These are phyloP conservation scores for Exophiala sp. DNA, from an alignment of 2,329 filamentous ascomycete genomes.

Conservation along the genomic window DNA sequence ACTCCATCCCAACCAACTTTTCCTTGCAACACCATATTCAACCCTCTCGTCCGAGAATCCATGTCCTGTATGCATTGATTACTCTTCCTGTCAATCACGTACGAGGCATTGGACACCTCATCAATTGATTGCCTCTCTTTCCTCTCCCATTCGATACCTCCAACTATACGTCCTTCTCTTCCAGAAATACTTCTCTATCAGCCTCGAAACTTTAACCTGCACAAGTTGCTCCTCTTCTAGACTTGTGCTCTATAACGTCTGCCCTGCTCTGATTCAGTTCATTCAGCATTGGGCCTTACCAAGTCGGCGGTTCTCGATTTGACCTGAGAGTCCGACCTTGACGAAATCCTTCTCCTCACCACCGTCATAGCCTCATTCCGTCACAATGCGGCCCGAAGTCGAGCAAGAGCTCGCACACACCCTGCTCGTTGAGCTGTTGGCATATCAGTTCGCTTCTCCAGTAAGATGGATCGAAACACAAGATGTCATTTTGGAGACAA, in stretches of 20 bases:
- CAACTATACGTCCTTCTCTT: constrained; percentile 1
- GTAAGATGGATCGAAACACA: constrained; percentile 99
- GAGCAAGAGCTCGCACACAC: constrained; percentile 99
- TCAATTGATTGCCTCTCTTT: constrained; percentile 4
- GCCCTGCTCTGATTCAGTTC: constrained; percentile 31
- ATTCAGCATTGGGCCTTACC: constrained; percentile 24
- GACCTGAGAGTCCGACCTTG: constrained; percentile 23
- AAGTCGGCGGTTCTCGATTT: constrained; percentile 14
- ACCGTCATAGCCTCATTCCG: constrained; percentile 23
- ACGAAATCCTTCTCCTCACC: constrained; percentile 21
- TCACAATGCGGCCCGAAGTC: constrained; percentile 90
- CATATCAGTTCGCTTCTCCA: constrained; percentile 98
- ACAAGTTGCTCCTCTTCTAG: constrained; percentile 13
- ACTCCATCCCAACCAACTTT: constrained; percentile 10
- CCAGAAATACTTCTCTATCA: not conserved
- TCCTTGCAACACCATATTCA: constrained; percentile 18
- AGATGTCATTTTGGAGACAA: constrained; percentile 97
- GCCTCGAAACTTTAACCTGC: constrained; percentile 3
- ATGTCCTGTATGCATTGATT: constrained; percentile 6
- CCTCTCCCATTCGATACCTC: constrained; percentile 1
- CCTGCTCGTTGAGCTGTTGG: constrained; percentile 94
- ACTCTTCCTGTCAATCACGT: constrained; percentile 13
- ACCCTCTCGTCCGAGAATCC: constrained; percentile 20
- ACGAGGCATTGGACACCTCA: constrained; percentile 10
- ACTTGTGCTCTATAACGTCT: constrained; percentile 14